Evolutionary conservation across 345 rosid species (phyloP), one percentile per base, ranked within the genome.

Genomic region (Kernera saxatilis): DNA sequence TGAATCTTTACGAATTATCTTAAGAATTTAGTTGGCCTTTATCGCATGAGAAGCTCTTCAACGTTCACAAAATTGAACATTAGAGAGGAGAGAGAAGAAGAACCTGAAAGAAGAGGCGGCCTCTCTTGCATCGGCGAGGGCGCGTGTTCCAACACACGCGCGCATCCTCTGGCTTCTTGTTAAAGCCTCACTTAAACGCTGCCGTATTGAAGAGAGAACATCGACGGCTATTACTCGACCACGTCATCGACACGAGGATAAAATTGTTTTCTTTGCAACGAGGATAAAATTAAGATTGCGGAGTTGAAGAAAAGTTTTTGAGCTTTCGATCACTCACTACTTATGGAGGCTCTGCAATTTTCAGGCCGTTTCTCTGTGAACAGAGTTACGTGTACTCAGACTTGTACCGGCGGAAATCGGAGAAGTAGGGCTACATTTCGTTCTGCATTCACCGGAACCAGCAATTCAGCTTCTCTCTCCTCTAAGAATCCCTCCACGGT

Each of bases 401-500:
- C 0, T 21, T 7, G 0, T 1, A 48, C 36, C 1, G 18, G 7
- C 1, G 18, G 7, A 4, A 23, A 2, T 2, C 23, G 36, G 22
- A 67, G 63, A 51, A 77, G 62, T 21, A 71, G 77, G 3, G 26
- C 84, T 41, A 59, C 48, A 15, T 29, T 82, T n/a, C 25, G 64
- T 39, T 74, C 85, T 64, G 81, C 88, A 5, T 83, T 79, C 79
- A 66, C 79, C 30, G 83, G 84, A 60, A 48, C 75, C 5, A 71
- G 45, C 82, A 67, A 65, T 25, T 69, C 78, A 46, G 30, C 84
- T 74, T 79, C 79, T 19, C 87, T 90, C 19, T 81, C 86, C 35
- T 82, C 86, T 17, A 72, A 63, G 75, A 84, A 81, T 50, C 52
- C 33, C 46, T 84, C 88, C 79, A 61, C 92, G 46, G 98, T 61